Conservation (phyloP, 1,284 basidiomycete species). For the Albatrellus sp. region DNA sequence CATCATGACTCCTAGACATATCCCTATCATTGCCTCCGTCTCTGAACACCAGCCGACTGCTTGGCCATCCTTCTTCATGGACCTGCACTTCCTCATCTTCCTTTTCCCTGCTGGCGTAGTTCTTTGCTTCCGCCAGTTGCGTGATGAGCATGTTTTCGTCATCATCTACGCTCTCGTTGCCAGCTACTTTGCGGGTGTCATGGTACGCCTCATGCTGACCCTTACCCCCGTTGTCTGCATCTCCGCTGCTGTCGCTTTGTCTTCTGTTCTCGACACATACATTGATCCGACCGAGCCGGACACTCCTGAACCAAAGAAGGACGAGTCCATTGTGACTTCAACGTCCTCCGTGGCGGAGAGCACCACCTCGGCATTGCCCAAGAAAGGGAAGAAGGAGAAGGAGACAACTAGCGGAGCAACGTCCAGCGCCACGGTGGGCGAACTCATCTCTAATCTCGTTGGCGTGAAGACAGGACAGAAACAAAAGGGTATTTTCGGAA, state of each 20-base stretch:
- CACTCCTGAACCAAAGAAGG: conserved; percentile 20
- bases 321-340: conserved; percentile 17
- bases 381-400: conserved; percentile 37
- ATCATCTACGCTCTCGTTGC: conserved; percentile 96
- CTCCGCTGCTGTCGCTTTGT: conserved; percentile 82
- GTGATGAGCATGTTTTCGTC: conserved; percentile 97
- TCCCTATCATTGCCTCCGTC: conserved; percentile 98
- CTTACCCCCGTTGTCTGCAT: conserved; percentile 91
- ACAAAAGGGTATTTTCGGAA: conserved; percentile 62
- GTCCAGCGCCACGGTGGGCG: conserved; percentile 21
- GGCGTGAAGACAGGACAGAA: conserved; percentile 17
- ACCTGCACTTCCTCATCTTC: conserved; percentile 95
- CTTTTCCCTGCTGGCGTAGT: conserved; percentile 95
- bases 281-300: conserved; percentile 64
- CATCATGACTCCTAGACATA: conserved; percentile 44
- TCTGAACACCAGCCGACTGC: conserved; percentile 99
- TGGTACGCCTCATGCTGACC: conserved; percentile 94
- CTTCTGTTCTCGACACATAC: conserved; percentile 82
- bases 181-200: conserved; percentile 98
- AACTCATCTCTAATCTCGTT: conserved; percentile 33
- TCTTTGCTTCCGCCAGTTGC: conserved; percentile 86
- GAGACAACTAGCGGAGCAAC: conserved; percentile 22
- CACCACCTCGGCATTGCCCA: conserved; percentile 16
- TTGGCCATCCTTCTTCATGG: conserved; percentile 99
- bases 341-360: conserved; percentile 17